Base-by-base conservation (phyloP, 768 basidiomycete genomes). In the Termitomyces bulborhizus region DNA sequence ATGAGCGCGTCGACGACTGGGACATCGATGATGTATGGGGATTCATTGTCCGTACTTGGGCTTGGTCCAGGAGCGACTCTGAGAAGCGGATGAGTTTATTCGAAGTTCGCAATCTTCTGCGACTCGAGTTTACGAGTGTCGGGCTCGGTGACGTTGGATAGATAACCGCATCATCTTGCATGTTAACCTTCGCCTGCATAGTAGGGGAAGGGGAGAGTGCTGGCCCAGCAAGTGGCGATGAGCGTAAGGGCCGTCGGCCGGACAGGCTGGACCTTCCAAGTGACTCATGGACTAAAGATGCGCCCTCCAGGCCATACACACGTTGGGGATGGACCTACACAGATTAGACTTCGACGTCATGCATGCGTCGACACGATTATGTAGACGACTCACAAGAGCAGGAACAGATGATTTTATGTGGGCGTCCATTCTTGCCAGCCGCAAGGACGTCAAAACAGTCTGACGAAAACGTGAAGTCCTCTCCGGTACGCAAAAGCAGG, bases 191-290 rank as follows among this genome's bases (percentile, higher is more conserved):
- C 37, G 32, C 55, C 57, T 21, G 34, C 13, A 57, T 51, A 40
- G 32, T 13, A 67, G 58, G 51, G 21, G 51, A 40, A 29, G 53
- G 32, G n/a, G 63, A 67, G 1, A 74, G 51, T 3, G 67, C 69
- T 26, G 74, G 73, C 5, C 75, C 72, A 9, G 76, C 70, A 15
- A 78, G 66, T 13, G 75, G 76, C 18, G 76, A 78, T 1, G 76
- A 76, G 12, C 71, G 69, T 21, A 73, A 46, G 0, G 75, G 75
- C 24, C 66, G 71, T 7, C 69, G 57, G 37, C 59, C 50, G 0
- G 62, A 49, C 21, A 27, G 31, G 43, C 49, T 54, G 24, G 8
- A 15, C 8, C 59, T 24, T 21, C 15, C 46, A 24, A n/a, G n/a
- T n/a, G 32, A 11, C 12, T 46, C 43, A n/a, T 27, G 32, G 31